Percentiles rank a stretch among this genome's conserved stretches.
phyloP scores from a whole-genome alignment of 371 early-diverging fungal genomes.

The Actinomortierella wolfii region DNA sequence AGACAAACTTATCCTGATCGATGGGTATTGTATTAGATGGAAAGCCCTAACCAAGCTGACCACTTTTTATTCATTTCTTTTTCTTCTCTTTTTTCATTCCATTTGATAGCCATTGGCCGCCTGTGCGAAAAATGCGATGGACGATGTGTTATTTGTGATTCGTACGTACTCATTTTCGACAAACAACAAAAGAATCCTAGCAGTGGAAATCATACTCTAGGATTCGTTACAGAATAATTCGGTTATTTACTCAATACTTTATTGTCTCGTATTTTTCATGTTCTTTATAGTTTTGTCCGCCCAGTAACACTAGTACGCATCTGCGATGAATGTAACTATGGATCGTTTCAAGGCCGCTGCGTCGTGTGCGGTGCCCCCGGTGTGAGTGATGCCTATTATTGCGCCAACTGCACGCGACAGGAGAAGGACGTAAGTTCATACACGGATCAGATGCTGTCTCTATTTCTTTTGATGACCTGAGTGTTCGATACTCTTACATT shows the following conservation, averaged over 20 bases:
- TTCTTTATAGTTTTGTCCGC: conserved; percentile 68
- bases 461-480: neutral
- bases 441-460: neutral
- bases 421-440: conserved; percentile 83
- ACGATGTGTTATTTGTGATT: conserved; percentile 95
- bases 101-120: conserved; percentile 85
- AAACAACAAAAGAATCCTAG: neutral
- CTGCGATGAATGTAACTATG: conserved; percentile 98
- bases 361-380: conserved; percentile 93
- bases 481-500: neutral
- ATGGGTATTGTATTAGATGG: no score
- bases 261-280: conserved; percentile 4
- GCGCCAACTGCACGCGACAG: conserved; percentile 86
- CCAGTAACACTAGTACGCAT: conserved; percentile 89
- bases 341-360: conserved; percentile 89
- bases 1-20: no score
- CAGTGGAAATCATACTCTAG: conserved; percentile 1
- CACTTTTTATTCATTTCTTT: neutral
- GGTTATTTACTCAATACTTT: conserved; percentile 8
- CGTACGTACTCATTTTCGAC: conserved; percentile 48
- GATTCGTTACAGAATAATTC: neutral
- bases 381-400: conserved; percentile 96
- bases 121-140: conserved; percentile 96
- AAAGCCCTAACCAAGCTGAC: neutral
- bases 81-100: neutral